Evolutionary conservation across 768 basidiomycete genomes (phyloP), one percentile per base, ranked within the genome.

Genomic region (Mycena rebaudengoi): DNA sequence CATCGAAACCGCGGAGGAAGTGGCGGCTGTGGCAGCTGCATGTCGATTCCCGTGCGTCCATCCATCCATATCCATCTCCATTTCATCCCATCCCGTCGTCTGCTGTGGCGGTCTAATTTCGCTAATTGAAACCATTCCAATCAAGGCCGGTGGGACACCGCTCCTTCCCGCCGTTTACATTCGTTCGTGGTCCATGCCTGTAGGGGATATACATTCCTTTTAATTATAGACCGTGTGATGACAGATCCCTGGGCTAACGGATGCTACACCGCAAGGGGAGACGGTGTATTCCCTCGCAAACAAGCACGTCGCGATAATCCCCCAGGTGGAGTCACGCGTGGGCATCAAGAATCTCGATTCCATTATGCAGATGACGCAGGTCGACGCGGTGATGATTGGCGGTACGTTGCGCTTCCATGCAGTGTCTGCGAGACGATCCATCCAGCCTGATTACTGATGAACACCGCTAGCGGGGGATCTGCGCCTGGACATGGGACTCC

Each of bases 401-500:
- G 35, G 51, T 52, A 21, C 18, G 51, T 20, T 25, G 26, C 49
- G 21, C 25, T 26, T 25, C n/a, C 14, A 23, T 49, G n/a, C n/a
- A n/a, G n/a, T n/a, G n/a, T n/a, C n/a, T n/a, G n/a, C n/a, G n/a
- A n/a, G n/a, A n/a, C n/a, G n/a, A n/a, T n/a, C n/a, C n/a, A n/a
- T n/a, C n/a, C n/a, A n/a, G n/a, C n/a, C n/a, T n/a, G n/a, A n/a
- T n/a, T n/a, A n/a, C n/a, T n/a, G n/a, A n/a, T 40, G 39, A 21
- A 13, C 8, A 23, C 10, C 5, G 4, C 5, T 55, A 64, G 62
- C 64, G 1, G 64, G 67, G n/a, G 67, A 68, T 39, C 55, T 68
- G 26, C 59, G 64, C n/a, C 50, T 68, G 13, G 67, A 68, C 16
- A 60, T 68, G 55, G 67, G 67, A 0, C 41, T 67, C 28, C 59